Evolutionary conservation across 768 basidiomycete species (phyloP).

Genomic region (Cyclocybe aegerita): DNA sequence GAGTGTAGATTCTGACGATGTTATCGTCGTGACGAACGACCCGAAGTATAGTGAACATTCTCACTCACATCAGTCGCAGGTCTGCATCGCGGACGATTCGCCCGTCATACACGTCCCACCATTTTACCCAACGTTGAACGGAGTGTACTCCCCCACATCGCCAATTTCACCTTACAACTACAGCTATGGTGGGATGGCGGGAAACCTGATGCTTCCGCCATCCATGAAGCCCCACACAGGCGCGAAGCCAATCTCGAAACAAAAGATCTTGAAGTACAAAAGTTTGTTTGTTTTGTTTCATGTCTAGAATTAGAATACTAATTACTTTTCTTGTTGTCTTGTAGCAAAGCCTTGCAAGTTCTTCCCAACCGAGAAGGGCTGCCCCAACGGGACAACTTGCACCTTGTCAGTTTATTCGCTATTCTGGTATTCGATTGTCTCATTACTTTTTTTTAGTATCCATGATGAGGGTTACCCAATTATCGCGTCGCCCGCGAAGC

Average conservation of each 20-base stretch:
- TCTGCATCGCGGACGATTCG: constrained; percentile 31
- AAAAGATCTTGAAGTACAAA: constrained; percentile 39
- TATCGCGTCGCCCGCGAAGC: no score
- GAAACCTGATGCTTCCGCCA: constrained; percentile 2
- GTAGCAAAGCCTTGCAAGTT: constrained; percentile 67
- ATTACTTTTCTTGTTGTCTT: not conserved
- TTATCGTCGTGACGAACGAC: constrained; percentile 34
- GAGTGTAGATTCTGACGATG: constrained; percentile 29
- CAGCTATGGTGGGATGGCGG: constrained; percentile 11
- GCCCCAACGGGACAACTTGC: constrained; percentile 54
- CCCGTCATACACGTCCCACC: constrained; percentile 33
- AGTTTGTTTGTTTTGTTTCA: constrained; percentile 24
- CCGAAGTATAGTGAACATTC: constrained; percentile 39
- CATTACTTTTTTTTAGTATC: no score
- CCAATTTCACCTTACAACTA: constrained; percentile 18
- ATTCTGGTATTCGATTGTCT: not conserved
- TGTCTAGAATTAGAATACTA: not conserved
- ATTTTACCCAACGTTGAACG: constrained; percentile 22
- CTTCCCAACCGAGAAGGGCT: constrained; percentile 42
- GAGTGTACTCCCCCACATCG: constrained; percentile 3
- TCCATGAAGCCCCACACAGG: constrained; percentile 15
- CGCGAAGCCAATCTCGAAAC: constrained; percentile 26
- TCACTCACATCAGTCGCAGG: constrained; percentile 39
- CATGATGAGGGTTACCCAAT: no score
- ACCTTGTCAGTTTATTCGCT: constrained; percentile 49